Base-by-base conservation (phyloP, 176 grass and related monocot genomes). In the Dendrocalamus sinicus region DNA sequence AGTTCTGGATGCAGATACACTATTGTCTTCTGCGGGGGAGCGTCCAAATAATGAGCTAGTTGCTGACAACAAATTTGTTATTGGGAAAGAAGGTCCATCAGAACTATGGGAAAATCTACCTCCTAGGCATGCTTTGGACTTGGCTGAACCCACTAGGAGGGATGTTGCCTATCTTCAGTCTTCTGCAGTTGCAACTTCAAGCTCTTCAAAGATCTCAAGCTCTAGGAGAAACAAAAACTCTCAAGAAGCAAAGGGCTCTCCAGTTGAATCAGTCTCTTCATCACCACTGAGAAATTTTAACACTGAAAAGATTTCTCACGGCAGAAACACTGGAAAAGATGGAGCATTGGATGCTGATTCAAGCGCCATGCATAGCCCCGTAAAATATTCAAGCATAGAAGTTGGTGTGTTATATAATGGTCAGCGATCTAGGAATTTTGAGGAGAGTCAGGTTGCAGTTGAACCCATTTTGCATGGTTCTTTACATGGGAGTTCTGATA, bases 261-360 rank as follows among this genome's bases (percentile, higher is more conserved):
- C 91, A 47, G 88, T 93, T 76, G 91, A 85, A 67, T 93, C 91
- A 45, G 91, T 93, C 72, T 93, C 88, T 85, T 93, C 91, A 76
- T 93, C 91, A 78, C 91, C 91, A 50, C 58, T 88, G 60, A 85
- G 85, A 83, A 63, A 72, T 78, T 71, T 45, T 46, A 85, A 81
- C 78, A 88, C 2, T 45, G 85, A 90, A 9, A 93, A 64, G 77
- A 26, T 87, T 60, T 70, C 77, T 76, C 83, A 69, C 65, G 87
- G 67, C 85, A 89, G 47, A 64, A 86, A 60, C 24, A 50, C 51
- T 20, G 52, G 67, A 80, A 90, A 83, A 61, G 82, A 81, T 84
- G 88, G 85, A 82, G 70, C 28, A 35, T 19, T 84, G 12, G 90
- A 95, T 90, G 76, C 70, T 90, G 69, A 73, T 75, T 92, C 79